Evolutionary conservation across 2,329 filamentous ascomycete genomes (phyloP).

Genomic region (Eurotiales sp.): DNA sequence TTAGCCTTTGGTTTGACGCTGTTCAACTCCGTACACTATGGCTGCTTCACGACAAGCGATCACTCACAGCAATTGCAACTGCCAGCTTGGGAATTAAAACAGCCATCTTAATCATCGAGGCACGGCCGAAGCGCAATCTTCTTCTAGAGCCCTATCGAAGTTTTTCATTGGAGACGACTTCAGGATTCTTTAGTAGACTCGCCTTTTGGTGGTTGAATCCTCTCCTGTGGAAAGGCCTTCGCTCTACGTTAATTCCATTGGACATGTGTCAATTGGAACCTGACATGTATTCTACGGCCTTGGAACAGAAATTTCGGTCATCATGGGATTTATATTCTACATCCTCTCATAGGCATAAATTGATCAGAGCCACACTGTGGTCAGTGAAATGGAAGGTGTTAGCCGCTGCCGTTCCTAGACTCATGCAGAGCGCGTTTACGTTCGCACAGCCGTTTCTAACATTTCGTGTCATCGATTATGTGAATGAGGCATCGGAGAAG

Average conservation of each 20-base stretch:
- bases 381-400: constrained; percentile 20
- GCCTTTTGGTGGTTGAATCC: not conserved
- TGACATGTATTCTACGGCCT: not conserved
- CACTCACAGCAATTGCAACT: not conserved
- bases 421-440: constrained; percentile 1
- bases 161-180: not conserved
- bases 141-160: not conserved
- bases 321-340: too few relatives aligned
- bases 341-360: too few relatives aligned
- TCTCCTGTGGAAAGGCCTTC: not conserved
- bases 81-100: not conserved
- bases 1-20: not conserved
- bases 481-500: too few relatives aligned
- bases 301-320: too few relatives aligned
- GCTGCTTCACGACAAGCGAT: not conserved
- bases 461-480: constrained; percentile 5
- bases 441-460: constrained; percentile 3
- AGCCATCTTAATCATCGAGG: not conserved
- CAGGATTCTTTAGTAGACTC: not conserved
- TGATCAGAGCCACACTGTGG: constrained; percentile 17
- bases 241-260: not conserved
- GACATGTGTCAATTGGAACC: not conserved
- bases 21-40: not conserved
- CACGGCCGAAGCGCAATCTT: not conserved
- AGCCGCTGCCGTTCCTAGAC: constrained; percentile 8